Evolutionary conservation across 202 grass and related monocot genomes (phyloP), one percentile per base, ranked within the genome.

Genomic region (Dendrocalamus latiflorus): DNA sequence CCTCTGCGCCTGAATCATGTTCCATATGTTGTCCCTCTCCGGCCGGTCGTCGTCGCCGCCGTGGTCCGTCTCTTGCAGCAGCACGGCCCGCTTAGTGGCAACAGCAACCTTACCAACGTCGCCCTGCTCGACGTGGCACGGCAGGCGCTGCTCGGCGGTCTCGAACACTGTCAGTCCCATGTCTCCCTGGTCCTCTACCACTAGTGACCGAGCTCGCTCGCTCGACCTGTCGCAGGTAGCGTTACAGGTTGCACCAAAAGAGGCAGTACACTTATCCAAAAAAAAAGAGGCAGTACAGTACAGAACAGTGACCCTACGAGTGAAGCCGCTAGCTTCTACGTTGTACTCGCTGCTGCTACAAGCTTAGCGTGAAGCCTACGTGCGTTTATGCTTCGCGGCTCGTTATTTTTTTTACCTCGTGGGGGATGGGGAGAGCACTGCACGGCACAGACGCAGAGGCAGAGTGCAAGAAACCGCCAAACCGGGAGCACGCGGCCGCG

Each of bases 1-100:
- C 76, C 77, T 82, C 90, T 87, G 80, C 44, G 87, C 58, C 84
- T 92, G 90, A 72, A 92, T 92, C 87, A 89, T 81, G 77, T 69
- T 92, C 90, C 90, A 92, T 25, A 92, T 69, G 72, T 89, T 81
- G 57, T 48, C 87, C 77, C 81, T 80, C 28, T 66, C 87, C 50
- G 72, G 90, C 18, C 83, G 83, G 11, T 71, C 26, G 25, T 37
- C 48, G 38, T 70, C 58, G 65, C 85, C 81, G 76, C 74, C 74
- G 79, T 17, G 79, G 75, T 86, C 84, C 26, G 75, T 39, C 62
- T 83, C 84, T 70, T 84, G 82, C 8, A 76, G 80, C 75, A 18
- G 81, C 54, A 68, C 54, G n/a, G 80, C 61, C 84, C 75, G 77
- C 75, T 83, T 84, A 9, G 30, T 34, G 36, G 28, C 30, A 2